Percentiles rank a stretch among this genome's conserved stretches.
Conservation (phyloP, 192 early-diverging fungal species). For the Gigaspora rosea region DNA sequence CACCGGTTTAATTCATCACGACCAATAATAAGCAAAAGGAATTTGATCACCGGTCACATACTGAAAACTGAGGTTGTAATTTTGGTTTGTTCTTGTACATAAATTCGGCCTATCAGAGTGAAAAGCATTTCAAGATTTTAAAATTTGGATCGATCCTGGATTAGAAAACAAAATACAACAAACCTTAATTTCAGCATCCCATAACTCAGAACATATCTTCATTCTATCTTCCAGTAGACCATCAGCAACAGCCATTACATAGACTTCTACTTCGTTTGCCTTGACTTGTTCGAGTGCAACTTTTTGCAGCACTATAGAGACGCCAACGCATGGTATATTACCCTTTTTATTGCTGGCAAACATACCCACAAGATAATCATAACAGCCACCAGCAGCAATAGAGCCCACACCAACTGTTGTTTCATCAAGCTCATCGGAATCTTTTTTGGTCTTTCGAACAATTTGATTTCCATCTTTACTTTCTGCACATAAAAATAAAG, state of each 20-base stretch:
- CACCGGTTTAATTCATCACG: no score
- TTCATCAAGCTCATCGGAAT: constrained; percentile 69
- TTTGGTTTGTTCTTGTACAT: constrained; percentile 90
- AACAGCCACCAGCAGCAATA: constrained; percentile 95
- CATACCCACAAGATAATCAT: constrained; percentile 97
- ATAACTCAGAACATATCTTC: constrained; percentile 82
- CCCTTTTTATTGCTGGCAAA: constrained; percentile 72
- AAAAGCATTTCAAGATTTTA: not conserved
- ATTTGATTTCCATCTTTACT: constrained; percentile 47
- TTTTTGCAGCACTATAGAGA: constrained; percentile 84
- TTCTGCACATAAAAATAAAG: constrained; percentile 30
- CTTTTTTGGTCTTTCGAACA: constrained; percentile 47
- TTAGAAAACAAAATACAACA: not conserved
- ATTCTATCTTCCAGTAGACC: constrained; percentile 89
- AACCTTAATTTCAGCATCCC: constrained; percentile 84
- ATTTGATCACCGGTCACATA: constrained; percentile 82
- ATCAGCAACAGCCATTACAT: constrained; percentile 77
- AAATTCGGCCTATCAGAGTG: constrained; percentile 68
- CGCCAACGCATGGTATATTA: constrained; percentile 91
- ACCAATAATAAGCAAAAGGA: no score
- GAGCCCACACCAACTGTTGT: constrained; percentile 86
- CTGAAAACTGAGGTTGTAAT: constrained; percentile 74
- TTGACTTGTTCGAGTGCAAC: constrained; percentile 63
- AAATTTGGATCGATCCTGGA: not conserved
- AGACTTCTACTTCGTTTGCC: constrained; percentile 79